Percentiles rank a stretch among this genome's conserved stretches.
phyloP scores from a whole-genome alignment of 768 basidiomycete genomes.

The Kondoa malvinella region DNA sequence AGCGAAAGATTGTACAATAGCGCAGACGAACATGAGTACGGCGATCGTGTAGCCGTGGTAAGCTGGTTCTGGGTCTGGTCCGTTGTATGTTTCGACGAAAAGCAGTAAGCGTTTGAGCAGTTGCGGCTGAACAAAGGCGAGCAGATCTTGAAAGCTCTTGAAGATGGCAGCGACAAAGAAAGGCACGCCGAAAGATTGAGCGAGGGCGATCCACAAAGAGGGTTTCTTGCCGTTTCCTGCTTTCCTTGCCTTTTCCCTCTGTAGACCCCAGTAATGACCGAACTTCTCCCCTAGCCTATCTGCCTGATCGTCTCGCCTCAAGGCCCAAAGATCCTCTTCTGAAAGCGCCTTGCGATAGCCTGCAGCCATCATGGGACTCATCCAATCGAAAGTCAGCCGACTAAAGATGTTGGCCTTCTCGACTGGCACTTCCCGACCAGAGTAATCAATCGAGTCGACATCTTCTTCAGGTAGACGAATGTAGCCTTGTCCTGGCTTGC shows the following conservation, averaged over 20 bases:
- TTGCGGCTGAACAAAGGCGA: constrained; percentile 75
- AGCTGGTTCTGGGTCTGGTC: constrained; percentile 33
- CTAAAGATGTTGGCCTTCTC: constrained; percentile 28
- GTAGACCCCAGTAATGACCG: constrained; percentile 7
- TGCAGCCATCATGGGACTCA: constrained; percentile 47
- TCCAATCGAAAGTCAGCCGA: constrained; percentile 57
- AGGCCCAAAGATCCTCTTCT: constrained; percentile 66
- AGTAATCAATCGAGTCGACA: constrained; percentile 6
- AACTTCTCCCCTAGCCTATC: background rate
- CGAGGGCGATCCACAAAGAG: constrained; percentile 55
- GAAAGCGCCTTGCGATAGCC: constrained; percentile 45
- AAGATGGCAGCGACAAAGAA: constrained; percentile 38
- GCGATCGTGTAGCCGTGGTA: constrained; percentile 63
- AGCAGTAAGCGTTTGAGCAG: constrained; percentile 58
- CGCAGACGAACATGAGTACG: constrained; percentile 58
- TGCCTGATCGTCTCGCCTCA: constrained; percentile 35
- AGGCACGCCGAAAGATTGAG: constrained; percentile 58
- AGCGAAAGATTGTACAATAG: constrained; percentile 56
- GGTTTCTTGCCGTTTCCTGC: constrained; percentile 32
- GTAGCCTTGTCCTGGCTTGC: constrained; percentile 23
- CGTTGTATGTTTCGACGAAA: constrained; percentile 65
- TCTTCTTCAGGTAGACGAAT: constrained; percentile 18
- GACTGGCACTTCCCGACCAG: constrained; percentile 8
- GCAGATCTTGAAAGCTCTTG: constrained; percentile 45
- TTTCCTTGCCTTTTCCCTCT: constrained; percentile 12